Base-by-base conservation (phyloP, 2,329 filamentous ascomycete genomes). In the Aspergillus sp. region DNA sequence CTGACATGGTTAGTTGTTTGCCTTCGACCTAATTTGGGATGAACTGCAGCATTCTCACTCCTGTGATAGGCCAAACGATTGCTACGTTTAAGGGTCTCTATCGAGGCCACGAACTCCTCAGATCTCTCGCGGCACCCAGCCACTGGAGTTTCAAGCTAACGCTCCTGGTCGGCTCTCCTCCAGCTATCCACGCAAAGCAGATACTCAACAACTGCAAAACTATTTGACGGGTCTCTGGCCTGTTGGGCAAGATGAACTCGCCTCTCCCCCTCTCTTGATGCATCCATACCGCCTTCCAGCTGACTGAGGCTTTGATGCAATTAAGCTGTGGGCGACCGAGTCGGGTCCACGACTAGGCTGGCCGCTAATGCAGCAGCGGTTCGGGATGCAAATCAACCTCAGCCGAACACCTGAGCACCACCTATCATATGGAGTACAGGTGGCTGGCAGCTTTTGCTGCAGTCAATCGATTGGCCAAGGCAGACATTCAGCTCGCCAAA, bases 351-450 rank as follows among this genome's bases (percentile, higher is more conserved):
- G 47, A 50, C 25, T 50, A 50, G 47, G 13, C 25, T 50, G 47
- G 30, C 47, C 47, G 47, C 47, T 50, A 50, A 50, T 50, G 47
- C 47, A 50, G n/a, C 25, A 50, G 47, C 47, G 27, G 1, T 50
- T 50, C 47, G 47, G 47, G 47, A 27, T 50, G 47, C 47, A 50
- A 23, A 32, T 50, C 25, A 23, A 30, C 23, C 23, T 50, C 13
- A 27, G 25, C 47, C 30, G 25, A 32, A 50, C 23, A 32, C 23
- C 47, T 50, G n/a, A 50, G 17, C 23, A 32, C 23, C 47, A 50
- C 47, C 47, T 50, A 50, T 50, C 47, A 50, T 32, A 50, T 36
- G 32, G 11, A 36, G 32, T 36, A 13, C 23, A 32, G 25, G 47
- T 50, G 47, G 47, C 47, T 32, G 47, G 47, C 47, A 30, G 32